These are phyloP conservation scores for Apiospora koreana DNA, from an alignment of 2,329 filamentous ascomycete genomes.

Conservation along the genomic window DNA sequence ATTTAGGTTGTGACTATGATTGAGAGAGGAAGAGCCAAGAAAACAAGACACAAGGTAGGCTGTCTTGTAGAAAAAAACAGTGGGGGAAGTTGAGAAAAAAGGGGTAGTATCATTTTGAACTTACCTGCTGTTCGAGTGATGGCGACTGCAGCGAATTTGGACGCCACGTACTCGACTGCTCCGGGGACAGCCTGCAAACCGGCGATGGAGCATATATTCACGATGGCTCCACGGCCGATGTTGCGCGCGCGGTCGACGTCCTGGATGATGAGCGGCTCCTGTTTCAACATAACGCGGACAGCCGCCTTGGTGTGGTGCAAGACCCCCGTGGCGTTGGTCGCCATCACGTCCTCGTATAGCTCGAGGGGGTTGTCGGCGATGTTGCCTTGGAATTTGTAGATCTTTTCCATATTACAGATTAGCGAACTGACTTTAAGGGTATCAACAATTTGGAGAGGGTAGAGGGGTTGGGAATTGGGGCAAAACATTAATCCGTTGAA, in stretches of 20 bases:
- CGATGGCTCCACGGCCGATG: background rate
- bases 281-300: background rate
- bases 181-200: background rate
- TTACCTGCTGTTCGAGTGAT: background rate
- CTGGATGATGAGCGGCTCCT: background rate
- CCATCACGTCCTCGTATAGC: background rate
- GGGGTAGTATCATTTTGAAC: background rate
- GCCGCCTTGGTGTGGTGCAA: slow-evolving; percentile 10
- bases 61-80: too few species aligned
- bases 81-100: too few species aligned
- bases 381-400: background rate
- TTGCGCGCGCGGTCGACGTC: background rate
- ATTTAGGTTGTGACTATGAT: background rate
- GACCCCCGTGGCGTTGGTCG: background rate
- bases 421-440: too few species aligned
- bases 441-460: too few species aligned
- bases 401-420: background rate
- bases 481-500: too few species aligned
- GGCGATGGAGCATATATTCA: background rate
- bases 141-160: background rate
- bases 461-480: too few species aligned
- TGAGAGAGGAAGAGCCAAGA: too few species aligned
- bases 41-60: too few species aligned
- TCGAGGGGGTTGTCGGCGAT: background rate
- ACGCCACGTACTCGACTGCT: background rate